phyloP scores from a whole-genome alignment of 2,329 filamentous ascomycete species.

The Talaromyces rugulosus region DNA sequence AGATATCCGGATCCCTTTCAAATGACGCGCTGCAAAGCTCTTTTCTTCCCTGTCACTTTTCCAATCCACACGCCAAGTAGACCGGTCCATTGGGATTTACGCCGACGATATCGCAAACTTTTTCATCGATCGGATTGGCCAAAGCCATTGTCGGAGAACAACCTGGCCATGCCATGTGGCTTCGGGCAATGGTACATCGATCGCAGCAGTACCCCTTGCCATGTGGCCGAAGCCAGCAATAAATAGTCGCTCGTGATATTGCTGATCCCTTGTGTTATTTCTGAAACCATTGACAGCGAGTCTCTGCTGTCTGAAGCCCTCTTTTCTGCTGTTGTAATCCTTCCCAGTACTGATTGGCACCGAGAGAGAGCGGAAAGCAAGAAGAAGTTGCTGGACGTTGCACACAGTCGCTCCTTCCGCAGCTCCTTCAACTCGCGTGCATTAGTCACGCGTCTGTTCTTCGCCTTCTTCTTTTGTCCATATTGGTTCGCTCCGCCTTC shows the following conservation, averaged over 20 bases:
- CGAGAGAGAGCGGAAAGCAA: neutral
- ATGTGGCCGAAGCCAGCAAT: constrained; percentile 8
- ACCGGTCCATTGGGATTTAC: neutral
- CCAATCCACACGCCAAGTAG: neutral
- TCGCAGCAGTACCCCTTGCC: neutral
- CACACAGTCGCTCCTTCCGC: neutral
- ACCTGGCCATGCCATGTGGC: constrained; percentile 10
- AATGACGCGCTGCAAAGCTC: neutral
- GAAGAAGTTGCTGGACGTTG: neutral
- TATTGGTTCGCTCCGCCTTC: neutral
- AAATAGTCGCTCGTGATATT: neutral
- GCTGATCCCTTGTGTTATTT: neutral
- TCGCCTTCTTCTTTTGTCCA: neutral
- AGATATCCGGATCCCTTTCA: neutral
- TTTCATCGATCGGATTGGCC: neutral
- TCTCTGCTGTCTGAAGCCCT: neutral
- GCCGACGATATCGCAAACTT: neutral
- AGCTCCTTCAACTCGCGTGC: neutral
- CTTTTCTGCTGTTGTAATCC: neutral
- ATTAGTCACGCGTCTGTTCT: neutral
- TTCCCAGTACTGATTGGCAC: neutral
- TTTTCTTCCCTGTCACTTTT: constrained; percentile 13
- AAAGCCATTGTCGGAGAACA: constrained; percentile 5
- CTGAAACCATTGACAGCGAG: neutral
- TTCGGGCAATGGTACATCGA: neutral